Conservation (phyloP, 768 basidiomycete species). For the Naematelia aurantialba region DNA sequence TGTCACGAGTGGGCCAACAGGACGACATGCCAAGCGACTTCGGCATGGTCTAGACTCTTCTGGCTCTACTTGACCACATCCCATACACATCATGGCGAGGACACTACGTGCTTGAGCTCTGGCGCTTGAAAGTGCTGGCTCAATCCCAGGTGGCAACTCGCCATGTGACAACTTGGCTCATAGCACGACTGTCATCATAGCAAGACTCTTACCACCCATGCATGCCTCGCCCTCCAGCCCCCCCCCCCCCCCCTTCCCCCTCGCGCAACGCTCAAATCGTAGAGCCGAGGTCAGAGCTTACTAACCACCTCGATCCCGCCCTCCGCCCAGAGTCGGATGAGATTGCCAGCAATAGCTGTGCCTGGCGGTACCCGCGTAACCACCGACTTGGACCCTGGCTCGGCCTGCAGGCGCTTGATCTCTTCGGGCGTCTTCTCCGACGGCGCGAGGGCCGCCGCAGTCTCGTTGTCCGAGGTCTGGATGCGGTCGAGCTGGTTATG, state of each 20-base stretch:
- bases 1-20: background rate
- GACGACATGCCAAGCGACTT: too few relatives aligned
- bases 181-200: too few relatives aligned
- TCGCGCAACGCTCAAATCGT: background rate
- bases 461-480: constrained; percentile 50
- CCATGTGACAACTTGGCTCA: too few relatives aligned
- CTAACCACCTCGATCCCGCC: constrained; percentile 44
- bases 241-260: too few relatives aligned
- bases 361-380: constrained; percentile 69
- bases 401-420: constrained; percentile 7
- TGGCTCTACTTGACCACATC: too few relatives aligned
- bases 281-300: constrained; percentile 10
- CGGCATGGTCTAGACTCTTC: too few relatives aligned
- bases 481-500: constrained; percentile 54
- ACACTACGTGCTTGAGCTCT: too few relatives aligned
- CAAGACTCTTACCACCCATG: too few relatives aligned
- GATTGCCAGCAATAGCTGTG: constrained; percentile 76
- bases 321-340: constrained; percentile 72
- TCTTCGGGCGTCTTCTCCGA: constrained; percentile 42
- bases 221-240: too few relatives aligned
- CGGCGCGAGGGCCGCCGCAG: constrained; percentile 44
- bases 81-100: too few relatives aligned
- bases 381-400: constrained; percentile 17
- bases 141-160: too few relatives aligned
- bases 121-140: too few relatives aligned